phyloP scores from a whole-genome alignment of 805 yeast species.

The Candida chilensis region DNA sequence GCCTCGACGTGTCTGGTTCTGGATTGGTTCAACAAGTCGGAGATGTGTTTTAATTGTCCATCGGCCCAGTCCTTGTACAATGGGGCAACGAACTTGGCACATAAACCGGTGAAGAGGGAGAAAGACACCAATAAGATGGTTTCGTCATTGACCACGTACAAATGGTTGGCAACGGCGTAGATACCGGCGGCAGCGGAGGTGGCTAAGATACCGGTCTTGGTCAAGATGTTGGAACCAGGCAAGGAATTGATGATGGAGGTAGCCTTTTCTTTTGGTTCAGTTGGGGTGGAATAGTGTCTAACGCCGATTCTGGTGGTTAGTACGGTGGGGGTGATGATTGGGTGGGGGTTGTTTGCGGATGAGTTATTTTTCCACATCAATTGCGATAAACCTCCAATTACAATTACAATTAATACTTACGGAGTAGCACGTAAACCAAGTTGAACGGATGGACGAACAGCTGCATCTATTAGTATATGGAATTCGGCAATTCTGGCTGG shows the following conservation, averaged over 20 bases:
- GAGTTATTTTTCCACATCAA: background rate
- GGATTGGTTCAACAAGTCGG: conserved; percentile 75
- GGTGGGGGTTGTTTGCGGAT: background rate
- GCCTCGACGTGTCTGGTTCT: conserved; percentile 88
- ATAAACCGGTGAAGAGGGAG: conserved; percentile 62
- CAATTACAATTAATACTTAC: conserved; percentile 5
- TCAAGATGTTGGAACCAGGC: conserved; percentile 81
- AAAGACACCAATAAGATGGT: conserved; percentile 78
- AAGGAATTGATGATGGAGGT: conserved; percentile 80
- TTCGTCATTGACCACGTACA: conserved; percentile 92
- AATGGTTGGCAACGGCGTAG: conserved; percentile 89
- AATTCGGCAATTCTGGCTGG: conserved; percentile 7
- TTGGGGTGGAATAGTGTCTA: conserved; percentile 60
- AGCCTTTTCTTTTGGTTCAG: conserved; percentile 89
- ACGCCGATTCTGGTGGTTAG: conserved; percentile 35
- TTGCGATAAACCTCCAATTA: background rate
- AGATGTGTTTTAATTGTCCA: conserved; percentile 73
- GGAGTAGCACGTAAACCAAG: conserved; percentile 13
- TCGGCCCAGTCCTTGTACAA: conserved; percentile 92
- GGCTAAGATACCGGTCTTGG: conserved; percentile 94
- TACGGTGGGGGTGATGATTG: background rate
- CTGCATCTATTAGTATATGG: conserved; percentile 4
- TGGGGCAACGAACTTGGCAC: conserved; percentile 88
- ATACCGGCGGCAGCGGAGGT: conserved; percentile 91
- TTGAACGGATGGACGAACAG: conserved; percentile 20